phyloP scores from a whole-genome alignment of 2,329 filamentous ascomycete genomes.

The Pyrenochaeta sp. region DNA sequence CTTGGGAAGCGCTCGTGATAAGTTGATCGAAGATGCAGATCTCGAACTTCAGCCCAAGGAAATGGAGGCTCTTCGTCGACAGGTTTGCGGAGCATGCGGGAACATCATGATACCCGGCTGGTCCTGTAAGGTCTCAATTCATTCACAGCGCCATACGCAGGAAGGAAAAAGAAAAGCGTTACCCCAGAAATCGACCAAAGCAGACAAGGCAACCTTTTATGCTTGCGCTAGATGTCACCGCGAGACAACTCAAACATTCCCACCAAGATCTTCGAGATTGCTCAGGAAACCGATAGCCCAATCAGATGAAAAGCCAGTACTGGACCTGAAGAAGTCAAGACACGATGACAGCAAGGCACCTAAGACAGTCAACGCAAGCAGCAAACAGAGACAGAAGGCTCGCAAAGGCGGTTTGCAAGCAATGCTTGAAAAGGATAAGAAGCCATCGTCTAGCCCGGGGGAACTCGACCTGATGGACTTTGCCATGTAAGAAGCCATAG shows the following conservation, averaged over 20 bases:
- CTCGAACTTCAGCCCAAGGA: constrained; percentile 36
- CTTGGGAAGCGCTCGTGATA: constrained; percentile 39
- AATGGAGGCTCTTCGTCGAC: constrained; percentile 38
- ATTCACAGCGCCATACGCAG: not conserved
- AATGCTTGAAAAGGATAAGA: constrained; percentile 58
- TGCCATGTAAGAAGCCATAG: constrained; percentile 53
- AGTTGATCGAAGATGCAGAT: constrained; percentile 39
- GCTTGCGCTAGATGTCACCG: constrained; percentile 44
- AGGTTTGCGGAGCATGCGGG: constrained; percentile 50
- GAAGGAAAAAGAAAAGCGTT: constrained; percentile 6
- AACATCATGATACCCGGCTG: constrained; percentile 48
- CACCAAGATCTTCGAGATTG: constrained; percentile 26
- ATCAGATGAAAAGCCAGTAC: constrained; percentile 1
- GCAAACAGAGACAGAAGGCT: constrained; percentile 65
- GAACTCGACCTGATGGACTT: constrained; percentile 64
- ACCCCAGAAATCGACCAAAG: constrained; percentile 12
- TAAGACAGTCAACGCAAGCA: constrained; percentile 55
- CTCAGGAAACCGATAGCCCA: constrained; percentile 17
- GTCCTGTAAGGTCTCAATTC: constrained; percentile 37
- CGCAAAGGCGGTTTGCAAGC: constrained; percentile 64
- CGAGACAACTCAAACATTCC: constrained; percentile 36
- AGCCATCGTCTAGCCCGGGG: constrained; percentile 43
- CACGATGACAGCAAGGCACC: constrained; percentile 23
- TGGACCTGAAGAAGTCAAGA: constrained; percentile 5
- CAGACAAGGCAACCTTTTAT: constrained; percentile 34